phyloP scores from a whole-genome alignment of 805 yeast species.

The Saturnispora mendoncae region DNA sequence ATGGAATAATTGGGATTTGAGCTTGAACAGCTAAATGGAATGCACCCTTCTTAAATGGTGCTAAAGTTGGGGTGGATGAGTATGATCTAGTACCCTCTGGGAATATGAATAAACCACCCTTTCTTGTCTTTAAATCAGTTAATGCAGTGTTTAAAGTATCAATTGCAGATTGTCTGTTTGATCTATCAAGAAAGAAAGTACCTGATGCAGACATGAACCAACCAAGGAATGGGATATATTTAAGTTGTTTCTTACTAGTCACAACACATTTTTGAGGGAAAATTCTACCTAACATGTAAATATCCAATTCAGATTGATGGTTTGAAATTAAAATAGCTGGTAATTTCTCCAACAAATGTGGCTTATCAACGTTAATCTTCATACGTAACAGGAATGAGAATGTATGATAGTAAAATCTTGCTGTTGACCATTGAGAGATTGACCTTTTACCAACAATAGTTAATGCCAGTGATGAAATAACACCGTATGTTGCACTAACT shows the following conservation, averaged over 20 bases:
- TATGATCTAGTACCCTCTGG: slow-evolving; percentile 97
- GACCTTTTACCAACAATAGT: slow-evolving; percentile 65
- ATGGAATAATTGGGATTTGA: slow-evolving; percentile 79
- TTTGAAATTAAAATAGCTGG: slow-evolving; percentile 82
- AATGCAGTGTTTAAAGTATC: slow-evolving; percentile 67
- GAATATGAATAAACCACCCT: slow-evolving; percentile 78
- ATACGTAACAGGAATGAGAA: slow-evolving; percentile 61
- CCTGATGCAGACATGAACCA: slow-evolving; percentile 95
- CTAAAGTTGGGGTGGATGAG: slow-evolving; percentile 52
- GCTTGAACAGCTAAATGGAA: slow-evolving; percentile 96
- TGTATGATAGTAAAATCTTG: slow-evolving; percentile 63
- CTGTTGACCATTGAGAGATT: slow-evolving; percentile 83
- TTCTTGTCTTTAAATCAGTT: slow-evolving; percentile 45
- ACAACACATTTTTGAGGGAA: slow-evolving; percentile 88
- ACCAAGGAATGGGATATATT: slow-evolving; percentile 83
- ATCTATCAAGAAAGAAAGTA: slow-evolving; percentile 83
- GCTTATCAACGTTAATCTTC: slow-evolving; percentile 59
- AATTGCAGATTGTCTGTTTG: slow-evolving; percentile 66
- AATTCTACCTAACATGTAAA: slow-evolving; percentile 67
- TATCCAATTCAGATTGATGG: slow-evolving; percentile 87
- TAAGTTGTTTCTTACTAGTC: slow-evolving; percentile 80
- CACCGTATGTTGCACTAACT: slow-evolving; percentile 67
- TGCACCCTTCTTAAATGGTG: slow-evolving; percentile 95
- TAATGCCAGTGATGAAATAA: slow-evolving; percentile 60
- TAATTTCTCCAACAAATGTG: slow-evolving; percentile 42